Percentiles rank a stretch among this genome's conserved stretches.
phyloP scores from a whole-genome alignment of 108 stramenopile species.

The Nitzschia palea region DNA sequence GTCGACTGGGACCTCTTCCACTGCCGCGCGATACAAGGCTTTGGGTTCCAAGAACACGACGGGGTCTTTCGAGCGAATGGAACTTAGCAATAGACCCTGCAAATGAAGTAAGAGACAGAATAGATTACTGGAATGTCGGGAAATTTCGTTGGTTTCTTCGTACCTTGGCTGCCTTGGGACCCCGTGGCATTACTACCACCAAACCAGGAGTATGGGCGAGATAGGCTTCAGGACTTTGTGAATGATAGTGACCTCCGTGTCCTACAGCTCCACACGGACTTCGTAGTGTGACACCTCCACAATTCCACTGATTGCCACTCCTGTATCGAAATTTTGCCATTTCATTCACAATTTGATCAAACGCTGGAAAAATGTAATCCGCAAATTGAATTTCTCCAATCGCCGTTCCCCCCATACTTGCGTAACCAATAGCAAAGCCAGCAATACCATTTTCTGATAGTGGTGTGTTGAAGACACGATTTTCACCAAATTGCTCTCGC shows the following conservation, averaged over 20 bases:
- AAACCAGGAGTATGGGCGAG: constrained; percentile 92
- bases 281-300: constrained; percentile 93
- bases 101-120: background rate
- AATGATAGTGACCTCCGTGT: constrained; percentile 93
- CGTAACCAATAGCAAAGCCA: constrained; percentile 97
- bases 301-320: constrained; percentile 94
- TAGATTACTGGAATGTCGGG: background rate
- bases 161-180: constrained; percentile 88
- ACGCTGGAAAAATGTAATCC: constrained; percentile 82
- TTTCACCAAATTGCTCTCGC: constrained; percentile 77
- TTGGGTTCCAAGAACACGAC: constrained; percentile 98
- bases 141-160: background rate
- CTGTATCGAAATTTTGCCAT: constrained; percentile 96
- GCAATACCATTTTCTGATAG: constrained; percentile 91
- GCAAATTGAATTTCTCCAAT: constrained; percentile 99
- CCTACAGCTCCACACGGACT: constrained; percentile 95
- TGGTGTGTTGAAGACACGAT: constrained; percentile 95
- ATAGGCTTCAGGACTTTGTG: constrained; percentile 96
- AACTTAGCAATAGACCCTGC: constrained; percentile 82
- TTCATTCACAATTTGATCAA: constrained; percentile 98
- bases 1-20: constrained; percentile 92
- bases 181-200: constrained; percentile 76
- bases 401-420: constrained; percentile 90
- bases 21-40: constrained; percentile 93
- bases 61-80: constrained; percentile 91